Evolutionary conservation across 2,329 filamentous ascomycete species (phyloP).

Genomic region (Ophiostoma sp.): DNA sequence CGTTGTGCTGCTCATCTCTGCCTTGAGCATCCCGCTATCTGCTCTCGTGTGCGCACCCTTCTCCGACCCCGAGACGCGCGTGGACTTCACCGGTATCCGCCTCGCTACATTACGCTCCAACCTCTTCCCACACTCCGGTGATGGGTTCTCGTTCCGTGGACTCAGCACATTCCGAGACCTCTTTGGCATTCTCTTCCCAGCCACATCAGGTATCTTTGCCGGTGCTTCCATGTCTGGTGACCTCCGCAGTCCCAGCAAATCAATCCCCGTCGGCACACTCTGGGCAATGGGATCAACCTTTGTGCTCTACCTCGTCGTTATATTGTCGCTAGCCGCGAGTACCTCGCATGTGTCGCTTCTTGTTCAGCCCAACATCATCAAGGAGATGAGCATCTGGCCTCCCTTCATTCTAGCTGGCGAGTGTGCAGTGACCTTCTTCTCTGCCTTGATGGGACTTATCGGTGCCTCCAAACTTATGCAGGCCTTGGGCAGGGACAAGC

Average conservation of each 20-base stretch:
- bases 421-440: slow-evolving; percentile 77
- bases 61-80: slow-evolving; percentile 51
- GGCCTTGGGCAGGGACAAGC: slow-evolving; percentile 70
- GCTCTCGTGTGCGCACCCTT: slow-evolving; percentile 64
- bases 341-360: slow-evolving; percentile 70
- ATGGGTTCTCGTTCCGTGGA: slow-evolving; percentile 54
- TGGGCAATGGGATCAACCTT: slow-evolving; percentile 73
- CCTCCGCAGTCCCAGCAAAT: slow-evolving; percentile 71
- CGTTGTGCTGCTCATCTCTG: slow-evolving; percentile 63
- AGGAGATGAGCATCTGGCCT: slow-evolving; percentile 71
- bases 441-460: slow-evolving; percentile 79
- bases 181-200: slow-evolving; percentile 81
- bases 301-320: slow-evolving; percentile 67
- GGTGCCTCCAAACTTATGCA: slow-evolving; percentile 80
- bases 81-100: slow-evolving; percentile 75
- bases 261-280: slow-evolving; percentile 79
- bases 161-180: slow-evolving; percentile 70
- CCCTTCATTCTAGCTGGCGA: slow-evolving; percentile 72
- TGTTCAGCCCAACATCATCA: slow-evolving; percentile 70
- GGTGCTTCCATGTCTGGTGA: slow-evolving; percentile 91
- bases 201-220: slow-evolving; percentile 57
- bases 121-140: slow-evolving; percentile 60
- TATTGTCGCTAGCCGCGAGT: slow-evolving; percentile 70
- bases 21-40: slow-evolving; percentile 78
- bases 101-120: slow-evolving; percentile 67